Percentiles rank a stretch among this genome's conserved stretches.
phyloP scores from a whole-genome alignment of 2,329 filamentous ascomycete genomes.

The Hymenoscyphus repandus region DNA sequence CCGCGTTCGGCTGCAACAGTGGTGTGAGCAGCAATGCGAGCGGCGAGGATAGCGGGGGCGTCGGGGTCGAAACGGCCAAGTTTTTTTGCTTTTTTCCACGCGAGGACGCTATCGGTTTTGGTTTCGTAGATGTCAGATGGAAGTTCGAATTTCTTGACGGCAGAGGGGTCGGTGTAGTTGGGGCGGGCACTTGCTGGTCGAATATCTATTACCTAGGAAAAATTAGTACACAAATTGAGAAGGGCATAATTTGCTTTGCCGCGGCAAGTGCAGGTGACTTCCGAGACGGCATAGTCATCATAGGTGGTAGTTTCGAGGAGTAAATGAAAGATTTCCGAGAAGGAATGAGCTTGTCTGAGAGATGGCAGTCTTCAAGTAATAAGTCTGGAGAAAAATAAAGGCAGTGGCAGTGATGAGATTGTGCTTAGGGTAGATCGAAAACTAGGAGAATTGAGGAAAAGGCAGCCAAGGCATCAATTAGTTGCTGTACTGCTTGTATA shows the following conservation, averaged over 20 bases:
- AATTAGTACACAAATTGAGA: constrained; percentile 10
- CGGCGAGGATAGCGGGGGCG: constrained; percentile 67
- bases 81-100: constrained; percentile 93
- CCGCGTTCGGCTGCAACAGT: constrained; percentile 66
- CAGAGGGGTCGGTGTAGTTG: constrained; percentile 76
- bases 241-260: not conserved
- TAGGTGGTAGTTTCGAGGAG: not conserved
- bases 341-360: no score
- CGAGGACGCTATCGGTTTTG: constrained; percentile 81
- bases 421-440: no score
- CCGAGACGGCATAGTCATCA: no score
- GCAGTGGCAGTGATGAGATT: no score
- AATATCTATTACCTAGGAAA: constrained; percentile 66
- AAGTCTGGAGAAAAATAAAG: no score
- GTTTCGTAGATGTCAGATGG: constrained; percentile 80
- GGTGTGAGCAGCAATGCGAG: constrained; percentile 63
- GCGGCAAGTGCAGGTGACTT: no score
- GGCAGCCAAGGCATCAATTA: no score
- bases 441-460: no score
- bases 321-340: no score
- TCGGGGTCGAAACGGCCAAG: constrained; percentile 93
- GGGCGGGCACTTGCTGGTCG: constrained; percentile 69
- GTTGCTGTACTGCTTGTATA: no score
- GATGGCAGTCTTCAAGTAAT: no score
- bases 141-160: constrained; percentile 86